Evolutionary conservation across 352 stramenopile genomes (phyloP).

Genomic region (Globisporangium carolinianum): DNA sequence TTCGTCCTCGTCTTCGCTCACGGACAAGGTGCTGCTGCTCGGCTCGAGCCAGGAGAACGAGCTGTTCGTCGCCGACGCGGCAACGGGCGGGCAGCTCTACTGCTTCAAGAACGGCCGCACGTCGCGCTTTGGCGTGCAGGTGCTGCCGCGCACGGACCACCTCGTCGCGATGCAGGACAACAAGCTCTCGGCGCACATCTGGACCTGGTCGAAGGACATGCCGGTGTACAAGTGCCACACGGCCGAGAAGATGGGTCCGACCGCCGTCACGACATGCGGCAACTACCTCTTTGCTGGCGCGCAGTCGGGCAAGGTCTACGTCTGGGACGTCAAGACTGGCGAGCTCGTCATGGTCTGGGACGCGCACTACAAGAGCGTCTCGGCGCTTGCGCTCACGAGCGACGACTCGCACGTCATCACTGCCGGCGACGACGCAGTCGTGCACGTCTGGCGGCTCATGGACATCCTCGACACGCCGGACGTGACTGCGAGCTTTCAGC

Average conservation of each 20-base stretch:
- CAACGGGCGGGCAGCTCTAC: conserved; percentile 55
- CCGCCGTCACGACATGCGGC: conserved; percentile 46
- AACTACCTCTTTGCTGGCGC: conserved; percentile 72
- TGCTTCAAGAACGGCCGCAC: conserved; percentile 68
- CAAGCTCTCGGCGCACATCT: conserved; percentile 62
- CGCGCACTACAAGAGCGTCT: conserved; percentile 83
- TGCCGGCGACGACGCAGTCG: conserved; percentile 72
- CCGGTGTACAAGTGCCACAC: conserved; percentile 67
- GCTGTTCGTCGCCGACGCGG: conserved; percentile 50
- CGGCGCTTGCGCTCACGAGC: conserved; percentile 49
- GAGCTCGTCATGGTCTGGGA: conserved; percentile 78
- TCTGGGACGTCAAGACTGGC: conserved; percentile 80
- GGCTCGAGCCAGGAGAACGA: conserved; percentile 65
- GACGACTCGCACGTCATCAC: conserved; percentile 79
- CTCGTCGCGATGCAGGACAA: conserved; percentile 58
- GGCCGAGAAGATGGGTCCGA: conserved; percentile 66
- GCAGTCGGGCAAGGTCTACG: conserved; percentile 77
- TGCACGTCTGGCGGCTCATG: conserved; percentile 72
- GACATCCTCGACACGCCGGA: conserved; percentile 63
- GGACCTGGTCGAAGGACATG: conserved; percentile 61
- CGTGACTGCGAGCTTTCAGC: conserved; percentile 45
- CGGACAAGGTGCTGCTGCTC: conserved; percentile 58
- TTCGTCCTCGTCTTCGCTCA: conserved; percentile 33
- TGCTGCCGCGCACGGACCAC: conserved; percentile 59
- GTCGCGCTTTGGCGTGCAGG: conserved; percentile 39